Base-by-base conservation (phyloP, 2,329 filamentous ascomycete genomes). In the Paradendryphiella salina region DNA sequence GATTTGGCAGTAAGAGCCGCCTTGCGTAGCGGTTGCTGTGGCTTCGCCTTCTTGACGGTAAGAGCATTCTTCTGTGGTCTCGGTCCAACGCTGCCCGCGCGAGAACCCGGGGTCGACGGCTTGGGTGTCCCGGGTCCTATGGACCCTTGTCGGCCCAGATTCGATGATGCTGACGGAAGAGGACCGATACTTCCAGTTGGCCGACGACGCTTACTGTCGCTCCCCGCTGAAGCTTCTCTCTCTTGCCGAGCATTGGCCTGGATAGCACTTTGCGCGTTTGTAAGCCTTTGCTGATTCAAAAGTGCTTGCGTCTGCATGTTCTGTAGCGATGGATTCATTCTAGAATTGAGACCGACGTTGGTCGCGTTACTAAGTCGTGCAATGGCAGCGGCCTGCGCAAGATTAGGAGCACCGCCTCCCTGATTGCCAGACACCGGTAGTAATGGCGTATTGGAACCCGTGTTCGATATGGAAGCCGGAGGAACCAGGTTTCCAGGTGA, bases 91-190 rank as follows among this genome's bases (percentile, higher is more conserved):
- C 83, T 85, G 35, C 82, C 82, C 2, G 82, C 81, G n/a, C 84
- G 82, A 31, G 78, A 80, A 6, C 66, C 70, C 65, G 70, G 80
- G 0, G 83, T 85, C 5, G 70, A 65, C 6, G 80, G 76, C 63
- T 85, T 85, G 4, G 84, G 84, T 1, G 84, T 86, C n/a, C 82
- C 82, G 14, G 82, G 84, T 0, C 83, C 84, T 10, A 84, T 73
- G 0, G 83, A 86, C 0, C 81, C 80, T 66, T 86, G 84, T 5
- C 84, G 79, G 3, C 60, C 67, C 6, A 86, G 75, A 14, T 81
- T 83, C 7, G 82, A 85, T 2, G 80, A 75, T 10, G 77, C 71
- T 2, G 82, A 49, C 29, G 72, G 83, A 0, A 85, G 74, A 15
- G 76, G 78, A 4, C 79, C 77, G 21, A 85, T 70, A 18, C 76